These are phyloP conservation scores for Aspergillus haitiensis DNA, from an alignment of 495 filamentous ascomycete species.

Conservation along the genomic window DNA sequence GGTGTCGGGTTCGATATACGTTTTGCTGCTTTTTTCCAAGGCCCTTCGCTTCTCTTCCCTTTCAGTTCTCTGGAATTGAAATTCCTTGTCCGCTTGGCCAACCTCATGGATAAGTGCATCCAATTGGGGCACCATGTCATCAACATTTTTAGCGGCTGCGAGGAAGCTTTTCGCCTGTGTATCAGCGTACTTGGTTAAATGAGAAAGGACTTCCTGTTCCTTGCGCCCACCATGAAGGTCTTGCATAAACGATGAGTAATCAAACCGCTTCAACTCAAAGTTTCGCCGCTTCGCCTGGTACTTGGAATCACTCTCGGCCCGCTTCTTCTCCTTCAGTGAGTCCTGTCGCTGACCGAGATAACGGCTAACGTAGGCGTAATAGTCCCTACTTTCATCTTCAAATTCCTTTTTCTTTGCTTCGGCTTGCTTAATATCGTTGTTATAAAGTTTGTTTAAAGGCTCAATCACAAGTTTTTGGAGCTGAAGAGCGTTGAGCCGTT, in stretches of 20 bases:
- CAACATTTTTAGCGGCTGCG: constrained; percentile 78
- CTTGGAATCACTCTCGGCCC: constrained; percentile 89
- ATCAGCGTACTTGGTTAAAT: constrained; percentile 92
- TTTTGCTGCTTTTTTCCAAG: constrained; percentile 83
- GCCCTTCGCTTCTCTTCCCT: constrained; percentile 87
- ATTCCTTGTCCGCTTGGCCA: constrained; percentile 89
- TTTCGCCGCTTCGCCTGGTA: constrained; percentile 92
- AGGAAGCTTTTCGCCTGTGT: constrained; percentile 84
- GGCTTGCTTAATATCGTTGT: constrained; percentile 95
- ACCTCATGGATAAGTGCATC: constrained; percentile 92
- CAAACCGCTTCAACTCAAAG: constrained; percentile 95
- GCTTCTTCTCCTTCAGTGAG: constrained; percentile 95
- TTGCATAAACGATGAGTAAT: constrained; percentile 99
- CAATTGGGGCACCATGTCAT: constrained; percentile 83
- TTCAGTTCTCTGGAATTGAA: constrained; percentile 87
- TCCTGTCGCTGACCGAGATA: constrained; percentile 96
- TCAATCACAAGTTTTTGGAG: constrained; percentile 93
- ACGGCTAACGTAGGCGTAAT: constrained; percentile 89
- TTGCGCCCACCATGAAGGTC: constrained; percentile 96
- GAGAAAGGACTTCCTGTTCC: constrained; percentile 94
- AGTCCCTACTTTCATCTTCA: constrained; percentile 96
- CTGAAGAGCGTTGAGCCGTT: constrained; percentile 78
- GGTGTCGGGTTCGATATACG: constrained; percentile 74
- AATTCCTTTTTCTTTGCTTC: constrained; percentile 97
- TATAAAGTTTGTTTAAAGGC: constrained; percentile 86